Evolutionary conservation across 176 grass and related monocot genomes (phyloP).

Genomic region (Oryza glumipatula): DNA sequence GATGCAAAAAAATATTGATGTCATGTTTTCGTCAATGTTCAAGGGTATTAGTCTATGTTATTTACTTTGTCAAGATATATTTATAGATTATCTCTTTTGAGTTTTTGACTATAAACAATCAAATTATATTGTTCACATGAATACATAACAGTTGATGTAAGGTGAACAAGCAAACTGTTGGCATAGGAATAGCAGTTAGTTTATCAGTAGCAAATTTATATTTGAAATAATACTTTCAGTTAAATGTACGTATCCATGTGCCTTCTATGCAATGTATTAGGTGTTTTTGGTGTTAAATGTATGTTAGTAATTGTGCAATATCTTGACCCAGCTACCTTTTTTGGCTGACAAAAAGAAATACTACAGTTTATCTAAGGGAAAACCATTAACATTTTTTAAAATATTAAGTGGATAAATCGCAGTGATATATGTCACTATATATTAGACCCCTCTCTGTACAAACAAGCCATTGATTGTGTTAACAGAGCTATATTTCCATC

Average conservation of each 20-base stretch:
- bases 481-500: conserved; percentile 4
- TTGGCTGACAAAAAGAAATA: background rate
- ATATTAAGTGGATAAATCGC: background rate
- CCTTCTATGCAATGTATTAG: conserved; percentile 21
- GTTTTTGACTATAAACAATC: conserved; percentile 3
- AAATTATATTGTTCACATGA: conserved; percentile 1
- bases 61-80: background rate
- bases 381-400: background rate
- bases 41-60: conserved; percentile 8
- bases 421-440: background rate
- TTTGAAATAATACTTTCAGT: background rate
- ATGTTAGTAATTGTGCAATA: background rate
- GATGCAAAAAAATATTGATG: background rate
- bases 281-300: background rate
- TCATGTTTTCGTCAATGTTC: background rate
- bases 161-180: background rate
- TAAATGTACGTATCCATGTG: conserved; percentile 11
- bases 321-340: background rate
- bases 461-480: background rate
- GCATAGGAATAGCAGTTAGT: background rate
- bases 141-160: conserved; percentile 21
- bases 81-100: background rate
- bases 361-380: background rate
- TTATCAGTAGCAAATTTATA: conserved; percentile 25
- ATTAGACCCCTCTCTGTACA: background rate